A percentile compares a stretch with the other conserved stretches of the same genome.
phyloP scores from a whole-genome alignment of 2,329 filamentous ascomycete species.

The Celoporthe dispersa region DNA sequence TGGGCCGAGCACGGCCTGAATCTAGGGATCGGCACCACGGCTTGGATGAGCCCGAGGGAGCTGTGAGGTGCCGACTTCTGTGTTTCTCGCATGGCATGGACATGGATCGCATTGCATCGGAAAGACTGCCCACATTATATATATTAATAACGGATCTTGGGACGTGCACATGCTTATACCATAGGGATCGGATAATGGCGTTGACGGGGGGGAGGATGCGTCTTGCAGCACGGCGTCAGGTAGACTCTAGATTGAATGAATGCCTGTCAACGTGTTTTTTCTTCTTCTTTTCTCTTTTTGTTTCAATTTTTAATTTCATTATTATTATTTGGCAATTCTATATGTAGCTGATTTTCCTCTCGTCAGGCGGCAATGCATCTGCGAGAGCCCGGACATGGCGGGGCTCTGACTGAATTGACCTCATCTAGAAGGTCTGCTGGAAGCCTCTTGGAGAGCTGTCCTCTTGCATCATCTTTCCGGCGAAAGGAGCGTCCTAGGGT shows the following conservation, averaged over 20 bases:
- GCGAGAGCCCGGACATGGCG: too few species aligned
- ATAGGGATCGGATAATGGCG: constrained; percentile 3
- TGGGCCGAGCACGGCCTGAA: constrained; percentile 87
- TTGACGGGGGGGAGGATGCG: constrained; percentile 1
- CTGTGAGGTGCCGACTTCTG: constrained; percentile 47
- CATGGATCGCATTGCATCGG: constrained; percentile 2
- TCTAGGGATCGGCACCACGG: constrained; percentile 78
- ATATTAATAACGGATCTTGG: not conserved
- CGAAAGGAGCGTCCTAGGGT: not conserved
- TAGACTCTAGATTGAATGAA: constrained; percentile 20
- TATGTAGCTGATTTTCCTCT: not conserved
- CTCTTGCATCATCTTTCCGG: not conserved
- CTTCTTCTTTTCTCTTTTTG: too few species aligned
- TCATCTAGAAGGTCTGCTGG: not conserved
- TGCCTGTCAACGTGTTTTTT: not conserved
- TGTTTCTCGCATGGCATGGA: not conserved
- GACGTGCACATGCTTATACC: not conserved
- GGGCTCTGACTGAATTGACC: not conserved
- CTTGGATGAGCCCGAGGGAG: constrained; percentile 85
- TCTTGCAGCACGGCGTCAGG: constrained; percentile 27
- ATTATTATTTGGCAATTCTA: not conserved
- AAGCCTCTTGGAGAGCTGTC: not conserved
- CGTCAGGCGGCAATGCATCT: not conserved
- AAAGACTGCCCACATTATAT: not conserved
- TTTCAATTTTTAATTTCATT: too few species aligned